Evolutionary conservation across 192 early-diverging fungal genomes (phyloP).

Genomic region (Coemansia sp.): DNA sequence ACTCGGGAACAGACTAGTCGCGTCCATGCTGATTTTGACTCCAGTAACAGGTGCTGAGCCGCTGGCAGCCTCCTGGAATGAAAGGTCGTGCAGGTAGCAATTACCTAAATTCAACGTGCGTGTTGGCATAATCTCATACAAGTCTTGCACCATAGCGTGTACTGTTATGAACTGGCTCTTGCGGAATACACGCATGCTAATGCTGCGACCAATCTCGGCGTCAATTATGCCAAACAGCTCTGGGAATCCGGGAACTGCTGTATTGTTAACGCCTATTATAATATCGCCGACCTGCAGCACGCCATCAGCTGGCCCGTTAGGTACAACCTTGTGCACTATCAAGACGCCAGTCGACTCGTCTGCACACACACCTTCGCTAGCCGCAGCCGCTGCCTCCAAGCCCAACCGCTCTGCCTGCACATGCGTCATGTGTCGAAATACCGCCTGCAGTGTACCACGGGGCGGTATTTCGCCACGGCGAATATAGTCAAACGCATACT

Average conservation of each 20-base stretch:
- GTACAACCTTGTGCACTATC: slow-evolving; percentile 60
- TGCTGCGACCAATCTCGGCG: slow-evolving; percentile 51
- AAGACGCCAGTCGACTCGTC: slow-evolving; percentile 68
- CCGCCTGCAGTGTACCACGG: slow-evolving; percentile 73
- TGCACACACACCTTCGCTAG: slow-evolving; percentile 59
- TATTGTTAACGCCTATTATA: slow-evolving; percentile 59
- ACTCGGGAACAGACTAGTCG: slow-evolving; percentile 1
- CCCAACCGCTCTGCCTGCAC: slow-evolving; percentile 36
- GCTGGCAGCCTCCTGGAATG: slow-evolving; percentile 61
- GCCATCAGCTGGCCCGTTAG: slow-evolving; percentile 69
- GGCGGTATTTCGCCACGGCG: slow-evolving; percentile 59
- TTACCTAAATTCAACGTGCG: slow-evolving; percentile 79
- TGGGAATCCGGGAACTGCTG: slow-evolving; percentile 64
- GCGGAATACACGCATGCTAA: slow-evolving; percentile 60
- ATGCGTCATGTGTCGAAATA: slow-evolving; percentile 67
- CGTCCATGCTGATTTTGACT: slow-evolving; percentile 11
- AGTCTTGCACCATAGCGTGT: slow-evolving; percentile 60
- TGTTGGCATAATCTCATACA: slow-evolving; percentile 77
- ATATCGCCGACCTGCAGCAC: slow-evolving; percentile 69
- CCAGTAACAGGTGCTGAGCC: slow-evolving; percentile 27
- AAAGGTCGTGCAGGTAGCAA: slow-evolving; percentile 68
- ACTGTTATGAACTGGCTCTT: slow-evolving; percentile 52
- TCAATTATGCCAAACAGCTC: slow-evolving; percentile 64
- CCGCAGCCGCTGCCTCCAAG: slow-evolving; percentile 4
- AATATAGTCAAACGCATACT: slow-evolving; percentile 62